Percentiles rank a stretch among this genome's conserved stretches.
Evolutionary conservation across 768 basidiomycete genomes (phyloP).

Genomic region (Termitomyces sp.): DNA sequence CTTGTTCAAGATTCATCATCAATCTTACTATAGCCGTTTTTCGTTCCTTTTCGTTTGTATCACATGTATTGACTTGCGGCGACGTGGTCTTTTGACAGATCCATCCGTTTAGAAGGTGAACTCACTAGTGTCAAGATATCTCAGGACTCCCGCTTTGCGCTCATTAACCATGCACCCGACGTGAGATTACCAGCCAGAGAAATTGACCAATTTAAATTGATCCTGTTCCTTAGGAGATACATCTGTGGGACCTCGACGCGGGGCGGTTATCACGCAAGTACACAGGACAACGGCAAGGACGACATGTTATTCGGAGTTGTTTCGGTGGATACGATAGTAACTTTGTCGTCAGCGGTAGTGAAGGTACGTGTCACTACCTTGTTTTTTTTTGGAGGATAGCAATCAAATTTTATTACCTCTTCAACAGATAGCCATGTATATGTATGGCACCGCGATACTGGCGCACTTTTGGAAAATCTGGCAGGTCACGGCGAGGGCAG

Average conservation of each 20-base stretch:
- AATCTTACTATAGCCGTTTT: too few species aligned
- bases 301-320: slow-evolving; percentile 86
- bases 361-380: slow-evolving; percentile 53
- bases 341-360: slow-evolving; percentile 91
- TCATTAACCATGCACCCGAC: slow-evolving; percentile 85
- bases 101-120: slow-evolving; percentile 67
- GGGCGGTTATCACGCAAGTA: slow-evolving; percentile 73
- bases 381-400: not conserved
- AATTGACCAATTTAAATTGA: slow-evolving; percentile 11
- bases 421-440: slow-evolving; percentile 84
- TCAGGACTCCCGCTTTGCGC: slow-evolving; percentile 76
- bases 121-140: slow-evolving; percentile 87
- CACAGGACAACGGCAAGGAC: slow-evolving; percentile 78
- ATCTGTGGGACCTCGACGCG: slow-evolving; percentile 76
- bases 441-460: slow-evolving; percentile 90
- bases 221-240: slow-evolving; percentile 65
- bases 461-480: slow-evolving; percentile 79
- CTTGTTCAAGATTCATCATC: not conserved
- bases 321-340: slow-evolving; percentile 89
- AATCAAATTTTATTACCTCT: slow-evolving; percentile 5
- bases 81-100: slow-evolving; percentile 32
- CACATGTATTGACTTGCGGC: not conserved
- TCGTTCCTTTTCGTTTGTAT: not conserved
- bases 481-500: slow-evolving; percentile 83
- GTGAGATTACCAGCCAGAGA: slow-evolving; percentile 37